Base-by-base conservation (phyloP, 495 filamentous ascomycete genomes). In the Penicillium herquei region DNA sequence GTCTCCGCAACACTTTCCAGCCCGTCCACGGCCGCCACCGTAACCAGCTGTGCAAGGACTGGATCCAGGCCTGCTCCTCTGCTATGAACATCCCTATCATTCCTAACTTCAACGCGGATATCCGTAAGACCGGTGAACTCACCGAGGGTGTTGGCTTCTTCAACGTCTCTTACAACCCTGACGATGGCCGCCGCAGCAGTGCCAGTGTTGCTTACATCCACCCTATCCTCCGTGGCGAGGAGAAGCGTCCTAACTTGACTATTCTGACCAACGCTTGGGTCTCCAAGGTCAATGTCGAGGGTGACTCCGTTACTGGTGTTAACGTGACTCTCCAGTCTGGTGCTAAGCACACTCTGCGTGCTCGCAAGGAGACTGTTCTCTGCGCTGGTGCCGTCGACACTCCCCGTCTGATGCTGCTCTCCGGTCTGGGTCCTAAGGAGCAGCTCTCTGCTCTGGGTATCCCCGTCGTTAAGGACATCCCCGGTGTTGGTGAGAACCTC, bases 181-280 rank as follows among this genome's bases (percentile, higher is more conserved):
- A 92, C 58, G 81, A 88, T 61, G 89, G 89, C 57, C 81, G 80
- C 54, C 81, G 90, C 42, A 89, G 86, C 76, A 90, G 87, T 66
- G 88, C 90, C 48, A 87, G 83, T 61, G 90, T 94, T 3, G 90
- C 90, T 13, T 94, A 94, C 66, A 89, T 94, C 65, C 90, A 94
- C 63, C 90, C 90, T 17, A 91, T 94, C 53, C 75, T 94, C 33
- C 78, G 81, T 10, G 88, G 87, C 7, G 82, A 88, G 33, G 88
- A 92, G 75, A 85, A 84, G 67, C 76, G 88, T 34, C 81, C 85
- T 3, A 94, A 94, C 62, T 70, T 94, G 65, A 91, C 86, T 9
- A 83, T 94, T 49, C 74, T 94, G 43, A 91, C 87, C 54, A 83
- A 91, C 60, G 82, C 89, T 14, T 91, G 88, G 86, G 89, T 92